Percentiles rank a stretch among this genome's conserved stretches.
Evolutionary conservation across 1,284 basidiomycete species (phyloP).

Genomic region (Ganoderma sinense): DNA sequence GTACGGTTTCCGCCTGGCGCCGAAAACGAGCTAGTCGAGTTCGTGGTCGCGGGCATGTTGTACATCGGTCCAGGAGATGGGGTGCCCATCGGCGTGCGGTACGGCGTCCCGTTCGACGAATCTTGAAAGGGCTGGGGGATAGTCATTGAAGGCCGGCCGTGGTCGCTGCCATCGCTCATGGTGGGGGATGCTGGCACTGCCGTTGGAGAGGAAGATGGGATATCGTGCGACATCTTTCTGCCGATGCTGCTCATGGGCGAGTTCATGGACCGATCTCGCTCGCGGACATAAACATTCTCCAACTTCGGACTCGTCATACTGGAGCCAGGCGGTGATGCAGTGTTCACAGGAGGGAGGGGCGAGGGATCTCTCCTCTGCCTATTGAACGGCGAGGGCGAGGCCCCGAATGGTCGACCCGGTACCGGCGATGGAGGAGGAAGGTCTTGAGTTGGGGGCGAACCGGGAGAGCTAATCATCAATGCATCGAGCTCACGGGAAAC

Average conservation of each 20-base stretch:
- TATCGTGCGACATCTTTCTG: background rate
- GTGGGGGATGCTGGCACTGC: constrained; percentile 20
- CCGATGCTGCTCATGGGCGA: constrained; percentile 14
- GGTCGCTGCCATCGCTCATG: constrained; percentile 24
- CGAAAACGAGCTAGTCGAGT: constrained; percentile 45
- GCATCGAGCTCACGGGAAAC: constrained; percentile 69
- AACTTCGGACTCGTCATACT: constrained; percentile 26
- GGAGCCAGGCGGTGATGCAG: constrained; percentile 4
- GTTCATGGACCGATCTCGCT: constrained; percentile 29
- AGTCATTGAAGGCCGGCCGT: constrained; percentile 13
- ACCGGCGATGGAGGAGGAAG: constrained; percentile 24
- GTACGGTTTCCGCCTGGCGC: constrained; percentile 51
- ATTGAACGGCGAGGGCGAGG: constrained; percentile 20
- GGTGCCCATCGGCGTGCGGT: constrained; percentile 49
- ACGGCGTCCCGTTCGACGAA: constrained; percentile 40
- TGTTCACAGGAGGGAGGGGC: constrained; percentile 26
- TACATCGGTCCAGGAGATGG: constrained; percentile 37
- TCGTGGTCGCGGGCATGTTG: constrained; percentile 37
- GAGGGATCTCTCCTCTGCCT: constrained; percentile 19
- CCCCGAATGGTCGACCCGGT: constrained; percentile 26
- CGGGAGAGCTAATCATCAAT: constrained; percentile 54
- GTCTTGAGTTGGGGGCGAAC: constrained; percentile 29
- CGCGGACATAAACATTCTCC: constrained; percentile 31
- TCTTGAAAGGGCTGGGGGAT: constrained; percentile 39
- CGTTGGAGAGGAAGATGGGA: background rate